These are phyloP conservation scores for Microcos paniculata DNA, from an alignment of 345 rosid species.

Conservation along the genomic window DNA sequence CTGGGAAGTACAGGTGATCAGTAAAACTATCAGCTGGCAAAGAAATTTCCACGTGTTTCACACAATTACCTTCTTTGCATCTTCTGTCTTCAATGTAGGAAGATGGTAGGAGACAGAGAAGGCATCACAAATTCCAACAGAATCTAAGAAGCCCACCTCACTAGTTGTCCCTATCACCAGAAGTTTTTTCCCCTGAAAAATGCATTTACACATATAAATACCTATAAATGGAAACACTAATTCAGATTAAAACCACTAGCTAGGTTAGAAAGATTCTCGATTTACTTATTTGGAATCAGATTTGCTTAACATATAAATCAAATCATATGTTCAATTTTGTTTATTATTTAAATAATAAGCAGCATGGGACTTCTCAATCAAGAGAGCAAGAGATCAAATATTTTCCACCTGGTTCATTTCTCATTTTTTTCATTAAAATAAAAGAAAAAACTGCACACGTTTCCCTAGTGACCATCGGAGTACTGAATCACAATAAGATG, in stretches of 20 bases:
- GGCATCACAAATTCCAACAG: constrained; percentile 67
- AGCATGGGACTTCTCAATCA: not conserved
- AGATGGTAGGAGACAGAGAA: constrained; percentile 75
- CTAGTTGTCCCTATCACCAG: constrained; percentile 93
- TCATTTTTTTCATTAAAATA: not conserved
- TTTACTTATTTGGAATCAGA: not conserved
- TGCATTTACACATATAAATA: constrained; percentile 14
- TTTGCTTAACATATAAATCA: not conserved
- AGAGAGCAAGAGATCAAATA: not conserved
- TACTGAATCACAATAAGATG: not conserved
- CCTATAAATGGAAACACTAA: not conserved
- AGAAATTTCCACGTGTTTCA: not conserved
- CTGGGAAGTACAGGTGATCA: not conserved
- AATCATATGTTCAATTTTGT: not conserved
- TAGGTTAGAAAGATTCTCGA: not conserved
- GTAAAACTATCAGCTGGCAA: not conserved
- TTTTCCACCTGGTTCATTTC: not conserved
- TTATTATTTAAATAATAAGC: not conserved
- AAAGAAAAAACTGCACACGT: too few relatives aligned
- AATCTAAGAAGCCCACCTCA: constrained; percentile 76
- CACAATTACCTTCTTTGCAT: constrained; percentile 72
- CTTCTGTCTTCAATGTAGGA: constrained; percentile 68
- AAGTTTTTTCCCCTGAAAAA: constrained; percentile 80
- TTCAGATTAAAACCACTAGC: not conserved
- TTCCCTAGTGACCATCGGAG: not conserved